These are phyloP conservation scores for Angomonas deanei DNA, from an alignment of 208 protist species.

Conservation along the genomic window DNA sequence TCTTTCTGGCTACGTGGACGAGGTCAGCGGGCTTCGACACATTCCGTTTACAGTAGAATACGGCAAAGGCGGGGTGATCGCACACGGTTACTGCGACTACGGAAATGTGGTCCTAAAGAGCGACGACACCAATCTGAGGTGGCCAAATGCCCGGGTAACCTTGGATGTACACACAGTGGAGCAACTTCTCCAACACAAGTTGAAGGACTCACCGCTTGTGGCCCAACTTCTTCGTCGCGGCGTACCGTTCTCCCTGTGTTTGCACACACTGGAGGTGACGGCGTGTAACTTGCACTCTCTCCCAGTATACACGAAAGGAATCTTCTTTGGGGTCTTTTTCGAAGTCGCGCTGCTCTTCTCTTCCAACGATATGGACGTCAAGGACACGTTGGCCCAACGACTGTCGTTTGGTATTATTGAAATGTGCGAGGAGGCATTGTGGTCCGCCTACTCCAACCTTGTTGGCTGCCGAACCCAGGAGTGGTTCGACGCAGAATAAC, in stretches of 20 bases:
- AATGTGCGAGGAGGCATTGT: slow-evolving; percentile 67
- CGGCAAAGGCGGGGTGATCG: too few species aligned
- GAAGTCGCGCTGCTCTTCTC: slow-evolving; percentile 23
- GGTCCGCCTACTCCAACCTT: slow-evolving; percentile 60
- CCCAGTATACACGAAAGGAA: slow-evolving; percentile 23
- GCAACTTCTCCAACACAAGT: neutral
- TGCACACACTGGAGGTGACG: slow-evolving; percentile 31
- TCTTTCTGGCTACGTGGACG: too few species aligned
- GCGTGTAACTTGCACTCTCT: slow-evolving; percentile 23
- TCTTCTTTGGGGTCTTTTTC: slow-evolving; percentile 76
- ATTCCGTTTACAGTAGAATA: too few species aligned
- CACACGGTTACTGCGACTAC: too few species aligned
- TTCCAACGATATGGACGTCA: slow-evolving; percentile 5
- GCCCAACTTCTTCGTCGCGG: neutral
- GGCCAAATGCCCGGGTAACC: neutral
- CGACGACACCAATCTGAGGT: neutral
- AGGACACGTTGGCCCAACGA: slow-evolving; percentile 11
- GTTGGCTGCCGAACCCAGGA: slow-evolving; percentile 25
- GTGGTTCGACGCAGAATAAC: neutral
- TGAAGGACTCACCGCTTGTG: slow-evolving; percentile 28
- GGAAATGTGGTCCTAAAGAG: neutral
- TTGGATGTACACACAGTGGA: neutral
- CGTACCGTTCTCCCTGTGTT: slow-evolving; percentile 27
- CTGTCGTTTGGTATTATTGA: slow-evolving; percentile 57
- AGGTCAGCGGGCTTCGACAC: too few species aligned